A percentile compares a stretch with the other conserved stretches of the same genome.
phyloP scores from a whole-genome alignment of 2,329 filamentous ascomycete genomes.

The Xylaria sp. region DNA sequence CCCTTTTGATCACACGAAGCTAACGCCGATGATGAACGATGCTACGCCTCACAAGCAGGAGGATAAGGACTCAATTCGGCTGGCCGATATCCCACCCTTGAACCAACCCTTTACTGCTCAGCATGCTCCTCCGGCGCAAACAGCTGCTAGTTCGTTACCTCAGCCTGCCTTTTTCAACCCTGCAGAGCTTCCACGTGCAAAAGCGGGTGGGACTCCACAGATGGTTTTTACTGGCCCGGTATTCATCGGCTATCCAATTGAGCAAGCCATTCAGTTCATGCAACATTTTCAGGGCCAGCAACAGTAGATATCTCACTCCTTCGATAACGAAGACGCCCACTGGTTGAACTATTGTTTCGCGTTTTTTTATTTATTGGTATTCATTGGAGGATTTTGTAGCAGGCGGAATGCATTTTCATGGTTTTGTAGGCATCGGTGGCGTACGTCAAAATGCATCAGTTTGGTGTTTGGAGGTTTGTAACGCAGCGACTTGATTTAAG shows the following conservation, averaged over 20 bases:
- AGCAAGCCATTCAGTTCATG: constrained; percentile 82
- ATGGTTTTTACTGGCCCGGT: constrained; percentile 94
- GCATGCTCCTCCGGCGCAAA: constrained; percentile 39
- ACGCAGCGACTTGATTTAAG: constrained; percentile 15
- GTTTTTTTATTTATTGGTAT: constrained; percentile 12
- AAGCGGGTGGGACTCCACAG: constrained; percentile 60
- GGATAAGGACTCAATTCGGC: constrained; percentile 42
- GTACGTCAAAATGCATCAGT: constrained; percentile 29
- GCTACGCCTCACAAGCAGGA: constrained; percentile 43
- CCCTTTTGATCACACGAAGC: constrained; percentile 66
- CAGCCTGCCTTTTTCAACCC: constrained; percentile 66
- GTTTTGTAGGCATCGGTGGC: constrained; percentile 22
- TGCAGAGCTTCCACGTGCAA: constrained; percentile 48
- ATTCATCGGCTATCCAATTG: constrained; percentile 89
- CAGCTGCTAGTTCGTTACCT: constrained; percentile 45
- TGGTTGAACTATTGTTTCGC: background rate
- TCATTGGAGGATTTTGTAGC: constrained; percentile 12
- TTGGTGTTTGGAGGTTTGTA: constrained; percentile 28
- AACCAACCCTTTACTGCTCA: constrained; percentile 40
- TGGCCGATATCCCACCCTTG: constrained; percentile 37
- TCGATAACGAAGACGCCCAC: background rate
- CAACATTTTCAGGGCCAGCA: constrained; percentile 62
- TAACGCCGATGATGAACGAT: constrained; percentile 49
- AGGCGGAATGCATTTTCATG: constrained; percentile 12
- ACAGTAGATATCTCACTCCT: constrained; percentile 24